Base-by-base conservation (phyloP, 352 stramenopile species). In the Saprolegnia parasitica region DNA sequence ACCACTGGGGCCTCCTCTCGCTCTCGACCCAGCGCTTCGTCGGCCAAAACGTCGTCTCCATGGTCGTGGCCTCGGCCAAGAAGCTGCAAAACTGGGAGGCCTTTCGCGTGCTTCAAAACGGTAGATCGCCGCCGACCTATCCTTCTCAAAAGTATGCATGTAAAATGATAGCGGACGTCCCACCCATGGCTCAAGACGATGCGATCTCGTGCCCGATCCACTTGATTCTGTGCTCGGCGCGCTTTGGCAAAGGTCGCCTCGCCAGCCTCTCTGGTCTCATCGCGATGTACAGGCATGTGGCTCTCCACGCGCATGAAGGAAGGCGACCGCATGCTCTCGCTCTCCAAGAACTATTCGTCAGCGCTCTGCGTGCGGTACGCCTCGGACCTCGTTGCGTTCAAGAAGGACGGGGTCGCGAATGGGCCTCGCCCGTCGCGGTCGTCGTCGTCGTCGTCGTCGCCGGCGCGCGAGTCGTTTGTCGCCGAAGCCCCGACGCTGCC, bases 231-330 rank as follows among this genome's bases (percentile, higher is more conserved):
- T 89, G 84, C 72, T 90, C 82, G 10, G 78, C 84, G 4, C 78
- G 86, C 9, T 93, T 93, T 26, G 86, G 86, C 18, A 91, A 92
- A 91, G 91, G 84, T 93, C 81, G 80, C 74, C 90, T 32, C 81
- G 80, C 16, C 81, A 86, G 24, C 20, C 24, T 13, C 11, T 21
- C 9, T 18, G n/a, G 18, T 16, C 26, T 72, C n/a, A 42, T 40
- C 6, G 8, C 37, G 26, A n/a, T 42, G 67, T 42, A 71, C 72
- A 61, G 60, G 60, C 58, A 68, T 62, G 26, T 55, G 67, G 55
- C 20, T 73, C 10, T 21, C 52, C 20, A n/a, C 47, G 23, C n/a
- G 37, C 15, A 46, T 23, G 37, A 71, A 58, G 52, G 77, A 57
- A 26, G 40, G 61, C 26, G 76, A 42, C 21, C 73, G 66, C 10